phyloP scores from a whole-genome alignment of 371 early-diverging fungal species.

The Rhizopus delemar region DNA sequence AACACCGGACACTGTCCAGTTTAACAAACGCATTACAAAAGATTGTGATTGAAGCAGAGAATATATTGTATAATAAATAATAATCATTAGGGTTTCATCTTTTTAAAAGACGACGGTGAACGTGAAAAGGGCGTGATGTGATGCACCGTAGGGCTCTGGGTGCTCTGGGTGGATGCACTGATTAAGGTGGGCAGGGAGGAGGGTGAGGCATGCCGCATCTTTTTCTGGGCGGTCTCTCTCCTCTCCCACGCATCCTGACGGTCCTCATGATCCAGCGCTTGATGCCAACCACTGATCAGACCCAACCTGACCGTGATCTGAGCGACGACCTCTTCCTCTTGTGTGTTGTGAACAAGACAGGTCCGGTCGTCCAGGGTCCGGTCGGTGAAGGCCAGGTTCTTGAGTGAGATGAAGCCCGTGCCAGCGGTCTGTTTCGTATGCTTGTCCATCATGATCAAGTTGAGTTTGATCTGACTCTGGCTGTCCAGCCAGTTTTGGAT shows the following conservation, averaged over 20 bases:
- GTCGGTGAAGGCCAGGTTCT: conserved; percentile 24
- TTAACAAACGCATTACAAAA: conserved; percentile 26
- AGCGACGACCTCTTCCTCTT: conserved; percentile 30
- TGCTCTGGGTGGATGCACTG: conserved; percentile 14
- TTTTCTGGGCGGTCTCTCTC: conserved; percentile 10
- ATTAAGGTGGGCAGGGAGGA: conserved; percentile 23
- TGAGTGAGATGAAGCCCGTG: conserved; percentile 28
- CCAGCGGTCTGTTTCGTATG: conserved; percentile 37
- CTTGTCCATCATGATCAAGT: conserved; percentile 28
- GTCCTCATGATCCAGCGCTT: conserved; percentile 10
- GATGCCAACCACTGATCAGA: conserved; percentile 46
- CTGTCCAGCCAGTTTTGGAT: conserved; percentile 45
- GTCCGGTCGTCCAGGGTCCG: conserved; percentile 28
- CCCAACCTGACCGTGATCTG: conserved; percentile 40
- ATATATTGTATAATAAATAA: conserved; percentile 15
- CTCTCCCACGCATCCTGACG: conserved; percentile 20
- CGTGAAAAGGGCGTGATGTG: conserved; percentile 1
- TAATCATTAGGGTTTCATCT: background rate
- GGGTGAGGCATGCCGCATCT: conserved; percentile 23
- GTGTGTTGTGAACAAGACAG: conserved; percentile 28
- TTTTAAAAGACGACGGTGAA: background rate
- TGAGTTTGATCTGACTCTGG: conserved; percentile 19
- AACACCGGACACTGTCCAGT: conserved; percentile 17
- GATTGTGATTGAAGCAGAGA: conserved; percentile 25
- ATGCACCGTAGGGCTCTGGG: conserved; percentile 17